Percentiles rank a stretch among this genome's conserved stretches.
These are phyloP conservation scores for Agrostemma githago DNA, from an alignment of 148 eudicot species.

Conservation along the genomic window DNA sequence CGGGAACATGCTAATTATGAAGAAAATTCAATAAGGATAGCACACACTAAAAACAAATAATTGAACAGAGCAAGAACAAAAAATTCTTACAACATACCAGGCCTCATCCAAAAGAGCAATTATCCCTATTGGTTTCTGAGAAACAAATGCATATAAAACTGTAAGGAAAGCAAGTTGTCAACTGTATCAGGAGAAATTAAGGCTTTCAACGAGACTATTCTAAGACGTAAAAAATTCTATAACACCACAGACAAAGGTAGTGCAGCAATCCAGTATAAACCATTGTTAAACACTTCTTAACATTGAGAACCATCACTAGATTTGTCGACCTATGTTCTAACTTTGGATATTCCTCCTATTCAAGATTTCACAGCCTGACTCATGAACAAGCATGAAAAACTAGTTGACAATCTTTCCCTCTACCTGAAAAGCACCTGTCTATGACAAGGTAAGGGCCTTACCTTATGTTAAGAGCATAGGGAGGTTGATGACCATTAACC, in stretches of 20 bases:
- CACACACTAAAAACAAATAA: not conserved
- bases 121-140: slow-evolving; percentile 97
- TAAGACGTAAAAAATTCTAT: not conserved
- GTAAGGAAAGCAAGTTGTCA: slow-evolving; percentile 15
- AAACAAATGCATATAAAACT: slow-evolving; percentile 13
- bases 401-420: not conserved
- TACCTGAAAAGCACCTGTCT: not conserved
- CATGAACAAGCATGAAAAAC: not conserved
- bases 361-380: not conserved
- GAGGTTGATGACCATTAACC: not conserved
- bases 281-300: not conserved
- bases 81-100: slow-evolving; percentile 49
- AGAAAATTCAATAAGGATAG: slow-evolving; percentile 19
- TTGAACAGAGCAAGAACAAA: slow-evolving; percentile 23
- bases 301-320: not conserved
- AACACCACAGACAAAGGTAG: not conserved
- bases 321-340: not conserved
- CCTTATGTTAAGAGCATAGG: not conserved
- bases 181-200: not conserved
- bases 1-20: slow-evolving; percentile 87
- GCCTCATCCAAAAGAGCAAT: slow-evolving; percentile 96
- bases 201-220: not conserved
- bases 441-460: not conserved
- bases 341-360: not conserved
- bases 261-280: not conserved